A percentile compares a stretch with the other conserved stretches of the same genome.
Evolutionary conservation across 1,139 yeast genomes (phyloP).

Genomic region (Debaryomyces sp.): DNA sequence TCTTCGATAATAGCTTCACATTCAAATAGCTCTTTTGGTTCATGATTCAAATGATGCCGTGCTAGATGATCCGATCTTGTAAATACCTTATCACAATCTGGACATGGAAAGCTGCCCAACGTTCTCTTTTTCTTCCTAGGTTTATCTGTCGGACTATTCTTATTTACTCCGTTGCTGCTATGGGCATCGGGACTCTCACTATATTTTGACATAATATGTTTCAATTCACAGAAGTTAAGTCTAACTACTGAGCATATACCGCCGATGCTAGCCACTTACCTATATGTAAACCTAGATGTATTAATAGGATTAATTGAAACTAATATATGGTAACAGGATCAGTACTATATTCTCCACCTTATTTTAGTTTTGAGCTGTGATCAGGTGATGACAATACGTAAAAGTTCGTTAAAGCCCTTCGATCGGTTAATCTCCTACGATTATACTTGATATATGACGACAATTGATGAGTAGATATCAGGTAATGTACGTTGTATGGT

Average conservation of each 20-base stretch:
- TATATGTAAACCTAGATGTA: neutral
- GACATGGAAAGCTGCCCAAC: slow-evolving; percentile 14
- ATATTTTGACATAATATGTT: slow-evolving; percentile 4
- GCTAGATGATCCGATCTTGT: slow-evolving; percentile 46
- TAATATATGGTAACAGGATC: neutral
- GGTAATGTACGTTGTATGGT: neutral
- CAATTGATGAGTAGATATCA: too few species aligned
- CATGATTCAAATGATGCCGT: slow-evolving; percentile 47
- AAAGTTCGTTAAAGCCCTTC: neutral
- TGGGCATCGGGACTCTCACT: slow-evolving; percentile 2
- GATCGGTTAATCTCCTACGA: neutral
- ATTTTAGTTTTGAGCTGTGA: neutral
- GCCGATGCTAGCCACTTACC: neutral
- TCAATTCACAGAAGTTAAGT: neutral
- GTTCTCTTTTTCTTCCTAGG: slow-evolving; percentile 14
- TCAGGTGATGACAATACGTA: neutral
- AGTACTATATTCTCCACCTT: neutral
- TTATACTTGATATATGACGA: neutral
- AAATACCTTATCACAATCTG: slow-evolving; percentile 42
- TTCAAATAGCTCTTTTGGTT: slow-evolving; percentile 29
- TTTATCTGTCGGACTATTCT: neutral
- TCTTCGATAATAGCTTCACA: slow-evolving; percentile 37
- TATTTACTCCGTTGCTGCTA: neutral
- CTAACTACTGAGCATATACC: neutral
- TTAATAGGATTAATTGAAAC: neutral